These are phyloP conservation scores for Cyclotella baltica DNA, from an alignment of 108 stramenopile species.

Conservation along the genomic window DNA sequence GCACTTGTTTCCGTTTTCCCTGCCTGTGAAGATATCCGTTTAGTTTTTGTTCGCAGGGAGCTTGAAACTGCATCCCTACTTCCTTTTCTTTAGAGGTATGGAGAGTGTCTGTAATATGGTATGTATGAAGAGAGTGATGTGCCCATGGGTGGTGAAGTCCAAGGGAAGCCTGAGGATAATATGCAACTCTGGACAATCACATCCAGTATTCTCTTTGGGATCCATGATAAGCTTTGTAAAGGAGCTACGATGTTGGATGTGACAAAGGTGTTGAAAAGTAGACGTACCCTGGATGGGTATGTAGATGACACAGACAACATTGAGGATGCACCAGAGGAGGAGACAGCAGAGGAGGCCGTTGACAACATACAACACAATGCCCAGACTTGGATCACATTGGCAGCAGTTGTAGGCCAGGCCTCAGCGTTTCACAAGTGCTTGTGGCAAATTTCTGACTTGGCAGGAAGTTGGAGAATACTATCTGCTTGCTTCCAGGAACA, in stretches of 20 bases:
- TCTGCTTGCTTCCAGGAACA: background rate
- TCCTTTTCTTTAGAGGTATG: no score
- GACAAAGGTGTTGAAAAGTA: background rate
- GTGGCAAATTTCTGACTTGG: background rate
- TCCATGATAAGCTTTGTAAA: background rate
- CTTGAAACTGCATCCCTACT: no score
- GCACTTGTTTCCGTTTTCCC: no score
- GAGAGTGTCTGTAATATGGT: no score
- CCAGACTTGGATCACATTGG: background rate
- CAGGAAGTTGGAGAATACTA: background rate
- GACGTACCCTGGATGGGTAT: background rate
- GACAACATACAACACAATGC: background rate
- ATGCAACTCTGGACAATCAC: background rate
- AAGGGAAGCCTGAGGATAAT: slow-evolving; percentile 1
- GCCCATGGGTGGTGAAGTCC: background rate
- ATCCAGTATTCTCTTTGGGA: background rate
- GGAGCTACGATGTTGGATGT: background rate
- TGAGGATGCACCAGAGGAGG: background rate
- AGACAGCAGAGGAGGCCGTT: background rate
- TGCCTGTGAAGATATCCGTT: no score
- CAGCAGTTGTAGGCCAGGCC: background rate
- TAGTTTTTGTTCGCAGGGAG: no score
- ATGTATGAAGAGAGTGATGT: background rate
- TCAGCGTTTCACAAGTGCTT: slow-evolving; percentile 8
- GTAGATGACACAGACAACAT: background rate